Percentiles rank a stretch among this genome's conserved stretches.
Conservation (phyloP, 2,329 filamentous ascomycete species). For the Blastomyces gilchristii region DNA sequence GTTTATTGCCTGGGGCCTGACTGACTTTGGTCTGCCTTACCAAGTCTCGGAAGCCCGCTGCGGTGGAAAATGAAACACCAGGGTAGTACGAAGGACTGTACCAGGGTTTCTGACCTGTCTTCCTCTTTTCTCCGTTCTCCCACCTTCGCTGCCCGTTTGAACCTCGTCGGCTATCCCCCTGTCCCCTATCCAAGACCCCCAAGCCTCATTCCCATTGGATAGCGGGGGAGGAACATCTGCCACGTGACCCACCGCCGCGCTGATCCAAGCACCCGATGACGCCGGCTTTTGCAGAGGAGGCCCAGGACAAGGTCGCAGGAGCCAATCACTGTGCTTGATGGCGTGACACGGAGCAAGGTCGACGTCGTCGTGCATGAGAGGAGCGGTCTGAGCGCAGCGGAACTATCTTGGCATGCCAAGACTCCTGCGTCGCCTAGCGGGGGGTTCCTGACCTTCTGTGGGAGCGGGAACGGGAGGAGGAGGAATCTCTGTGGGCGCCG, state of each 20-base stretch:
- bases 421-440: not conserved
- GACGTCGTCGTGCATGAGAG: not conserved
- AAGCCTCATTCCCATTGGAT: not conserved
- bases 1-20: no score
- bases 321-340: not conserved
- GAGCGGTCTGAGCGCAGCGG: not conserved
- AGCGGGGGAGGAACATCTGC: not conserved
- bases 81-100: no score
- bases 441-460: not conserved
- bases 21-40: no score
- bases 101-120: no score
- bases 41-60: no score
- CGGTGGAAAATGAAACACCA: no score
- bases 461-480: not conserved
- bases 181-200: not conserved
- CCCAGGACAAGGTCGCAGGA: not conserved
- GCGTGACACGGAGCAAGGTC: not conserved
- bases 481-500: no score
- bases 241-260: conserved; percentile 4
- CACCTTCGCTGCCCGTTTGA: no score
- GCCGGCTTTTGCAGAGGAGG: not conserved
- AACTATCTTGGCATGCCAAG: not conserved
- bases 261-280: not conserved
- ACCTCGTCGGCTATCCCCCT: no score
- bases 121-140: no score